These are phyloP conservation scores for Rhodotorula sp. DNA, from an alignment of 1,284 basidiomycete species.

Conservation along the genomic window DNA sequence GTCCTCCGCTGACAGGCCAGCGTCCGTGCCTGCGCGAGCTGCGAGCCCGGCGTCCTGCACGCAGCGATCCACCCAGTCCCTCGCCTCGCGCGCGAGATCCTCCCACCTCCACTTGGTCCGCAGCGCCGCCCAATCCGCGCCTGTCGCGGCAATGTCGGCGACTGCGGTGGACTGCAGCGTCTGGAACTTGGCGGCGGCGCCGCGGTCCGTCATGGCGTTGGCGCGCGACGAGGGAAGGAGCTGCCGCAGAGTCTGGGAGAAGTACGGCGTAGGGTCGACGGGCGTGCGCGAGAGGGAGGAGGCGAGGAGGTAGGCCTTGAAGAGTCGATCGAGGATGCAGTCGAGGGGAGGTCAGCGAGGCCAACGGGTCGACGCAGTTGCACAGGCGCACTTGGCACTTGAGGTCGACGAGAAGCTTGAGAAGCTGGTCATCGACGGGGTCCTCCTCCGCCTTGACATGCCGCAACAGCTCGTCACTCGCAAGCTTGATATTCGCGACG, in stretches of 20 bases:
- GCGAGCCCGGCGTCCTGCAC: background rate
- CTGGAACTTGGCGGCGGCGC: slow-evolving; percentile 1
- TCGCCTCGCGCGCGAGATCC: background rate
- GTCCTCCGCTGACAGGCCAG: background rate
- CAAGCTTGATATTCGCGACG: slow-evolving; percentile 1
- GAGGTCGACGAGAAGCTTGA: slow-evolving; percentile 20
- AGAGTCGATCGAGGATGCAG: background rate
- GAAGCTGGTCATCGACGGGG: slow-evolving; percentile 5
- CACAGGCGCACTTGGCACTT: slow-evolving; percentile 25
- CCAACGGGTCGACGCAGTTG: too few species aligned
- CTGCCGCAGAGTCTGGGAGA: slow-evolving; percentile 1
- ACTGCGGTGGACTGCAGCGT: background rate
- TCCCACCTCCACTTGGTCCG: slow-evolving; percentile 19
- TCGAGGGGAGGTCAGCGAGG: background rate
- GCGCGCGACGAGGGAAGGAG: slow-evolving; percentile 4
- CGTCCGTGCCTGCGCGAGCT: too few species aligned
- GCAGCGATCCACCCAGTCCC: slow-evolving; percentile 11
- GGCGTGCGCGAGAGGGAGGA: slow-evolving; percentile 4
- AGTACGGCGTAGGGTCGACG: background rate
- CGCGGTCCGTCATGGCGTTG: slow-evolving; percentile 8
- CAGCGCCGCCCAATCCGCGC: slow-evolving; percentile 12
- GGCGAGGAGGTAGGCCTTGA: slow-evolving; percentile 22
- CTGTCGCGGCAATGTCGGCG: background rate
- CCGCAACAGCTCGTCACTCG: slow-evolving; percentile 6
- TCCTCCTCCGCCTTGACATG: slow-evolving; percentile 15